Evolutionary conservation across 1,139 yeast species (phyloP), one percentile per base, ranked within the genome.

Genomic region (Saccharomycopsis crataegensis): DNA sequence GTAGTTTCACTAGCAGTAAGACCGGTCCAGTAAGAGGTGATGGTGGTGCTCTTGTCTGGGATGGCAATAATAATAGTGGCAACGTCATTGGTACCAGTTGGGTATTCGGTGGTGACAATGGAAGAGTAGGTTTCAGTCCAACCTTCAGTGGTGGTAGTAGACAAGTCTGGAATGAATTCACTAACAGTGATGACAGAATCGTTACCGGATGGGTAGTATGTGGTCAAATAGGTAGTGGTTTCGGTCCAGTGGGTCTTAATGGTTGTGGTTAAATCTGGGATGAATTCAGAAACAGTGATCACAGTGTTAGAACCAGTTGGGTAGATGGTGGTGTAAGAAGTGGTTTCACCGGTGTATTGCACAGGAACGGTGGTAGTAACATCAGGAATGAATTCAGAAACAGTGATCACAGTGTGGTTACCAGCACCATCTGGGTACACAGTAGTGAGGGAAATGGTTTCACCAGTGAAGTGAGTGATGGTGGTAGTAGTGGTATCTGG

Each of bases 31-130:
- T 31, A n/a, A 45, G 40, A 6, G 31, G 52, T 36, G 5, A 42
- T 42, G 11, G 55, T 54, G 8, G 54, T 48, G 14, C 55, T 54
- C 28, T 38, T 31, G 38, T 51, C 49, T 34, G 57, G 57, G 8
- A 43, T 40, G 32, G 22, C 16, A 1, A 17, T 46, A 43, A 34
- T 11, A 16, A 54, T 50, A 40, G 57, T 51, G 32, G 14, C 49
- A 33, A 49, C 47, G 17, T 41, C 43, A 8, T 38, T 48, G 17
- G 52, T 43, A 37, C 43, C 46, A 6, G 51, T 45, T 36, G 49
- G 48, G 28, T 22, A 16, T 2, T 38, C 43, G 9, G 51, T 44
- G n/a, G 42, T 37, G 11, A 6, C n/a, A 14, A 51, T 52, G 16
- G 57, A 48, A 37, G 41, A 54, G n/a, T 34, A 28, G 28, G 38